Conservation (phyloP, 345 rosid species). For the Iberis pinnata region DNA sequence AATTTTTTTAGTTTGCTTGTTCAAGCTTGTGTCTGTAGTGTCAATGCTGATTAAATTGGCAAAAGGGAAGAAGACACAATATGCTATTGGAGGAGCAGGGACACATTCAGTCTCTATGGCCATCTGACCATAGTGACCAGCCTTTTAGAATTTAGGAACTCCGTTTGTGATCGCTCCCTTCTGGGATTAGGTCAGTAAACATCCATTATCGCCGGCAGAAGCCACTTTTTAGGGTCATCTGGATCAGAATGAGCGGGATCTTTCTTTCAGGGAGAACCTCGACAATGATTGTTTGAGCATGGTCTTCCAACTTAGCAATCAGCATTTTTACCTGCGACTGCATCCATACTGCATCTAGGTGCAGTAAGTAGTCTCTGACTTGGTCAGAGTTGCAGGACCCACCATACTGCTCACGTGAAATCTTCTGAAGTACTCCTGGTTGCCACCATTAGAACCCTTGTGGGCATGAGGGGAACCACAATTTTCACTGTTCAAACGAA, state of each 20-base stretch:
- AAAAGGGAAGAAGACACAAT: conserved; percentile 40
- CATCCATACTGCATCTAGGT: too few relatives aligned
- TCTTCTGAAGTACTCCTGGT: conserved; percentile 36
- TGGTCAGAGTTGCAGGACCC: conserved; percentile 43
- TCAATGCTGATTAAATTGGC: conserved; percentile 23
- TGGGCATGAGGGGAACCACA: conserved; percentile 35
- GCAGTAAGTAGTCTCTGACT: too few relatives aligned
- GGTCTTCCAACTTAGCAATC: conserved; percentile 41
- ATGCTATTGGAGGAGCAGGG: conserved; percentile 43
- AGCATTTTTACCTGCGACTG: conserved; percentile 36
- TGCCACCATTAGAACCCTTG: conserved; percentile 40
- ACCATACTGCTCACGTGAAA: conserved; percentile 30
- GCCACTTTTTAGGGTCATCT: conserved; percentile 35
- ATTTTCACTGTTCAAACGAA: conserved; percentile 27
- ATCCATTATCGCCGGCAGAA: conserved; percentile 28
- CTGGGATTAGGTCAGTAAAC: conserved; percentile 44
- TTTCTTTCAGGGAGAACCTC: conserved; percentile 11
- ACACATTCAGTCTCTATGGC: conserved; percentile 42
- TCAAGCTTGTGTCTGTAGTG: conserved; percentile 1
- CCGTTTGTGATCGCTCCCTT: conserved; percentile 33
- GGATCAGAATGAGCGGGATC: conserved; percentile 24
- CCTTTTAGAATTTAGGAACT: conserved; percentile 29
- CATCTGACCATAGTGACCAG: too few relatives aligned
- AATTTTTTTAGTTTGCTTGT: not conserved
- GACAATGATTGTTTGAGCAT: conserved; percentile 36